Conservation (phyloP, 768 basidiomycete species). For the Russula abietina region DNA sequence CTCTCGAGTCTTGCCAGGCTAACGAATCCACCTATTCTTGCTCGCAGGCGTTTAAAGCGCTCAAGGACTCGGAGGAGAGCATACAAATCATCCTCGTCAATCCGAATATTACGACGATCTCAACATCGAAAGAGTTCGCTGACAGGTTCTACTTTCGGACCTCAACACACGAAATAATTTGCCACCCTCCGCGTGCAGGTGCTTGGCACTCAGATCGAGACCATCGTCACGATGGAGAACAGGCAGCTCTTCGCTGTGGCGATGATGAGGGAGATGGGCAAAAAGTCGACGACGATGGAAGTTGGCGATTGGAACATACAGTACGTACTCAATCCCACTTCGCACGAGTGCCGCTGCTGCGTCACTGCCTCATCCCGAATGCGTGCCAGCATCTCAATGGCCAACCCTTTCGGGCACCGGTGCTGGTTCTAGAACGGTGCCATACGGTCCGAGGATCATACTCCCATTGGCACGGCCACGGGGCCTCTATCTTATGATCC, state of each 20-base stretch:
- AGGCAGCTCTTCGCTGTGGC: constrained; percentile 87
- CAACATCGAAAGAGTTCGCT: too few species aligned
- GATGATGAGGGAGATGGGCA: constrained; percentile 94
- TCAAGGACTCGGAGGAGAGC: too few species aligned
- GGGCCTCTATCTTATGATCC: too few species aligned
- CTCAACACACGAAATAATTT: constrained; percentile 96
- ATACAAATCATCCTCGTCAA: too few species aligned
- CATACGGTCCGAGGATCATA: too few species aligned
- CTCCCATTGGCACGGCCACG: too few species aligned
- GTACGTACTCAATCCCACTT: constrained; percentile 96
- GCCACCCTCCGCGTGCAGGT: constrained; percentile 83
- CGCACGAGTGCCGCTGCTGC: too few species aligned
- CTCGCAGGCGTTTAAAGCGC: constrained; percentile 97
- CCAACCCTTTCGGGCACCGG: too few species aligned
- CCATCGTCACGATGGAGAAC: constrained; percentile 96
- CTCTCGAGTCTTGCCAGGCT: constrained; percentile 95
- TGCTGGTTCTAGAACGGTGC: too few species aligned
- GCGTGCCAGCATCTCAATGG: too few species aligned
- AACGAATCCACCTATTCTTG: constrained; percentile 99
- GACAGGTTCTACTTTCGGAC: constrained; percentile 99
- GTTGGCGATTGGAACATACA: constrained; percentile 98
- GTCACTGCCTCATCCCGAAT: too few species aligned
- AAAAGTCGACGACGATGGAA: constrained; percentile 81
- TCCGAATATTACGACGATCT: too few species aligned
- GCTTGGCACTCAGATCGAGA: constrained; percentile 93